Conservation (phyloP, 163 green algal species). For the Trebouxia gelatinosa region DNA sequence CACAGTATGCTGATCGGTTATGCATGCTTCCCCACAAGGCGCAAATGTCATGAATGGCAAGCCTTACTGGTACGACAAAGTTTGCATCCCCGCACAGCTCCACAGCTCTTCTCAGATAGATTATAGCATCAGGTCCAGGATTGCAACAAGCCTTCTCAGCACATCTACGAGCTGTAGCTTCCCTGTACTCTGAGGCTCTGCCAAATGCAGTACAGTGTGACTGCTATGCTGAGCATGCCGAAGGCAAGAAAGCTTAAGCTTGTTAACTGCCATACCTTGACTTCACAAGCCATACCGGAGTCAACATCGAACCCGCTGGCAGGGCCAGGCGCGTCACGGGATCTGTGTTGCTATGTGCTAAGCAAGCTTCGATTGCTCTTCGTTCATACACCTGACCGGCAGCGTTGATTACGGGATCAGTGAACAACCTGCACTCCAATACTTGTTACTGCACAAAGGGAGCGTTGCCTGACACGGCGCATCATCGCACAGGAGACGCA, state of each 20-base stretch:
- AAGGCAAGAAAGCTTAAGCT: not conserved
- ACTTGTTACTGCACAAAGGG: no score
- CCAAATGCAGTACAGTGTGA: not conserved
- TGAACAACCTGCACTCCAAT: no score
- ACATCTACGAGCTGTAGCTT: constrained; percentile 7
- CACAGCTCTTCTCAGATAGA: constrained; percentile 1
- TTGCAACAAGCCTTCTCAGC: constrained; percentile 14
- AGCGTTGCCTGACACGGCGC: no score
- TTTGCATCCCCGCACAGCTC: constrained; percentile 18
- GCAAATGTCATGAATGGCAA: not conserved
- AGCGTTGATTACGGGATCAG: constrained; percentile 8
- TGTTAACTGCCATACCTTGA: constrained; percentile 1
- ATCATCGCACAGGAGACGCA: no score
- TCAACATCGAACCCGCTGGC: not conserved
- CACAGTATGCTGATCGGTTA: not conserved
- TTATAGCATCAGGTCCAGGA: not conserved
- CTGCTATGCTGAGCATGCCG: not conserved
- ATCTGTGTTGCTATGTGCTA: not conserved
- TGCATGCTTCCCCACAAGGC: not conserved
- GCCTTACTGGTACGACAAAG: not conserved
- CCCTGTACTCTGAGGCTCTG: constrained; percentile 14
- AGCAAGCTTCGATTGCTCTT: not conserved
- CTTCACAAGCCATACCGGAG: constrained; percentile 21
- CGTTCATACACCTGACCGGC: constrained; percentile 24
- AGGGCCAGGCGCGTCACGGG: constrained; percentile 2